Evolutionary conservation across 2,329 filamentous ascomycete genomes (phyloP).

Genomic region (Botrytis pseudocinerea): DNA sequence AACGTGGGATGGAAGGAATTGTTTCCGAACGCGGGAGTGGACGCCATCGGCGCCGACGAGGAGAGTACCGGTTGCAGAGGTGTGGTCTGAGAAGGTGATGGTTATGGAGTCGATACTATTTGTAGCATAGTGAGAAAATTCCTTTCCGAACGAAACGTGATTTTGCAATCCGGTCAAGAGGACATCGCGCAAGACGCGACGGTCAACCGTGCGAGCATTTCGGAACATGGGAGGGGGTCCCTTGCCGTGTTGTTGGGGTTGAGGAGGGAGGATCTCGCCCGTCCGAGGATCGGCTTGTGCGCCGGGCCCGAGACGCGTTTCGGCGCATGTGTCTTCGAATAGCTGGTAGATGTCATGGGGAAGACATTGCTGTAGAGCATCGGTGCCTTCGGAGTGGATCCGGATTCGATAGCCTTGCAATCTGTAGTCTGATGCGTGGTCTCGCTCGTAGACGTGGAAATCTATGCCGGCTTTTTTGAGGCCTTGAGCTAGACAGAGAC

Average conservation of each 20-base stretch:
- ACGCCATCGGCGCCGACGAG: neutral
- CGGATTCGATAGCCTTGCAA: conserved; percentile 44
- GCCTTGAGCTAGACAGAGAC: conserved; percentile 40
- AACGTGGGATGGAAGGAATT: conserved; percentile 39
- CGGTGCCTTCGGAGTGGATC: conserved; percentile 34
- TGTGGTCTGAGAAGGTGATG: conserved; percentile 41
- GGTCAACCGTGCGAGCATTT: conserved; percentile 9
- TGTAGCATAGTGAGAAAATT: neutral
- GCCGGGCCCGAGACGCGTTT: neutral
- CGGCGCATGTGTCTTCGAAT: conserved; percentile 42
- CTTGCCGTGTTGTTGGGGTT: neutral
- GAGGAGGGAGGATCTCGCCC: neutral
- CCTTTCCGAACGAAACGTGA: conserved; percentile 33
- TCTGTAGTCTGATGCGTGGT: conserved; percentile 44
- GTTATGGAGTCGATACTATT: conserved; percentile 27
- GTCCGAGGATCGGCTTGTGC: neutral
- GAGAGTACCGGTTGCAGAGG: conserved; percentile 25
- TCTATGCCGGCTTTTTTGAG: conserved; percentile 41
- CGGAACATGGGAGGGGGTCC: neutral
- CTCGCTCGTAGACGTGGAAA: conserved; percentile 59
- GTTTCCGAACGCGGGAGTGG: neutral
- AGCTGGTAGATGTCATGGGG: conserved; percentile 55
- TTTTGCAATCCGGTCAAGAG: conserved; percentile 49
- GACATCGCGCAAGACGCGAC: conserved; percentile 44
- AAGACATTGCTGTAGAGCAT: conserved; percentile 45